These are phyloP conservation scores for Lepidopterella palustris DNA, from an alignment of 495 filamentous ascomycete genomes.

Conservation along the genomic window DNA sequence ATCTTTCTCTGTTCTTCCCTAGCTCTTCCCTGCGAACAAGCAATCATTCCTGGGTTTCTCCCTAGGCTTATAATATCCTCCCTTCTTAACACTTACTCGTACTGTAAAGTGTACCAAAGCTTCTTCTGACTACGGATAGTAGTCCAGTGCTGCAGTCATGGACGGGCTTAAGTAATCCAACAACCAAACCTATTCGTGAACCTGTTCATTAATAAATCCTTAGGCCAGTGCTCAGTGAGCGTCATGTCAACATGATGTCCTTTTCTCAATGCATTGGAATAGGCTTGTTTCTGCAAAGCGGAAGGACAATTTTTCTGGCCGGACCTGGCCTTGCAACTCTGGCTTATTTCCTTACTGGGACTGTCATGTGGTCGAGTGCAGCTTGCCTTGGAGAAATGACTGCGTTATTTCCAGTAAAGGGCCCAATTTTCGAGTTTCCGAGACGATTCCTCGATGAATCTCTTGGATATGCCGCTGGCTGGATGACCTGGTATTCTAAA, in stretches of 20 bases:
- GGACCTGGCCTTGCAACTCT: constrained; percentile 7
- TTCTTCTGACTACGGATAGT: background rate
- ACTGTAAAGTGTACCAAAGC: background rate
- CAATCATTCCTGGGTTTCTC: too few species aligned
- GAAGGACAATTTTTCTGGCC: constrained; percentile 1
- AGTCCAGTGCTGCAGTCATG: background rate
- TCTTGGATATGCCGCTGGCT: constrained; percentile 9
- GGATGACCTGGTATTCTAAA: constrained; percentile 8
- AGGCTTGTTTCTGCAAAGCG: constrained; percentile 1
- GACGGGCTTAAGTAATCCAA: background rate
- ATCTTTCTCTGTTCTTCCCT: background rate
- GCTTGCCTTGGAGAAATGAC: constrained; percentile 14
- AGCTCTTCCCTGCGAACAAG: background rate
- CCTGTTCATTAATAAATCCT: background rate
- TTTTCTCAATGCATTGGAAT: constrained; percentile 6
- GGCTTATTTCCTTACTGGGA: constrained; percentile 6
- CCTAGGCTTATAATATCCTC: background rate
- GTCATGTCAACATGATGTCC: constrained; percentile 12
- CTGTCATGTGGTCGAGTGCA: constrained; percentile 11
- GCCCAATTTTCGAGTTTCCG: constrained; percentile 14
- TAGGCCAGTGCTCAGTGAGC: constrained; percentile 6
- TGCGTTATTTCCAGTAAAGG: constrained; percentile 7
- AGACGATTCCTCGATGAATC: constrained; percentile 11
- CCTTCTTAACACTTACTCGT: background rate
- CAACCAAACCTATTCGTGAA: background rate